Percentiles rank a stretch among this genome's conserved stretches.
These are phyloP conservation scores for Geosmithia putterillii DNA, from an alignment of 2,329 filamentous ascomycete genomes.

Conservation along the genomic window DNA sequence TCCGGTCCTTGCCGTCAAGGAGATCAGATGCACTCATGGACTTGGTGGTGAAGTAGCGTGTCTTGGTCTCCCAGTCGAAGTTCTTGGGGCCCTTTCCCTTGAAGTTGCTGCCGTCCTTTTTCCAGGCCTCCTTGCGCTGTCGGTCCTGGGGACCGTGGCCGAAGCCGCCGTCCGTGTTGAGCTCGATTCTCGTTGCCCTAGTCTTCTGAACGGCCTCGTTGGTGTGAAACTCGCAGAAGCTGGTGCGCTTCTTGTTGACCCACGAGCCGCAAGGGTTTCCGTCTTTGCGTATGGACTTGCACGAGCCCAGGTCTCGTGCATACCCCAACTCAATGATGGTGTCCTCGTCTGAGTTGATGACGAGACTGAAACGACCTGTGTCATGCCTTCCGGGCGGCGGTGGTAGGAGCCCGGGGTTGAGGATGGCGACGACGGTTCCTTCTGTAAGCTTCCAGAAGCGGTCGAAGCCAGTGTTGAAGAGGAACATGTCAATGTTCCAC, in stretches of 20 bases:
- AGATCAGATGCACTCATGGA: constrained; percentile 44
- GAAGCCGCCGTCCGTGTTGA: constrained; percentile 37
- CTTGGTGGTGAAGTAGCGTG: constrained; percentile 40
- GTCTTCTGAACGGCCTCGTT: constrained; percentile 66
- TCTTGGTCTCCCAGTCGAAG: constrained; percentile 48
- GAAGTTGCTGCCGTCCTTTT: constrained; percentile 8
- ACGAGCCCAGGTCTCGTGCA: constrained; percentile 78
- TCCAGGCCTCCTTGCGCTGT: constrained; percentile 8
- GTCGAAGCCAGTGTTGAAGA: constrained; percentile 84
- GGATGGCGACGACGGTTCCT: constrained; percentile 82
- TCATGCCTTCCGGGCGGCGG: constrained; percentile 64
- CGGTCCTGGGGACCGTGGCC: constrained; percentile 10
- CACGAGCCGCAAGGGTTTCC: constrained; percentile 69
- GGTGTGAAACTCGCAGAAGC: constrained; percentile 88
- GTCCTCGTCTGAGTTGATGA: constrained; percentile 76
- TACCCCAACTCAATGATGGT: constrained; percentile 81
- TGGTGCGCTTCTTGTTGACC: constrained; percentile 79
- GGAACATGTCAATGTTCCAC: constrained; percentile 82
- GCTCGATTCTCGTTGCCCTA: constrained; percentile 56
- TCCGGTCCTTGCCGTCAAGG: constrained; percentile 51
- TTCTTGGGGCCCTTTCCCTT: constrained; percentile 15
- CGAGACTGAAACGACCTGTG: constrained; percentile 74
- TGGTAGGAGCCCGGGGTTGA: constrained; percentile 87
- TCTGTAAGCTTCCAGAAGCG: constrained; percentile 88
- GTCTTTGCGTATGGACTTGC: constrained; percentile 74